Evolutionary conservation across 2,329 filamentous ascomycete genomes (phyloP), one percentile per base, ranked within the genome.

Genomic region (Ceratocystiopsis sp.): DNA sequence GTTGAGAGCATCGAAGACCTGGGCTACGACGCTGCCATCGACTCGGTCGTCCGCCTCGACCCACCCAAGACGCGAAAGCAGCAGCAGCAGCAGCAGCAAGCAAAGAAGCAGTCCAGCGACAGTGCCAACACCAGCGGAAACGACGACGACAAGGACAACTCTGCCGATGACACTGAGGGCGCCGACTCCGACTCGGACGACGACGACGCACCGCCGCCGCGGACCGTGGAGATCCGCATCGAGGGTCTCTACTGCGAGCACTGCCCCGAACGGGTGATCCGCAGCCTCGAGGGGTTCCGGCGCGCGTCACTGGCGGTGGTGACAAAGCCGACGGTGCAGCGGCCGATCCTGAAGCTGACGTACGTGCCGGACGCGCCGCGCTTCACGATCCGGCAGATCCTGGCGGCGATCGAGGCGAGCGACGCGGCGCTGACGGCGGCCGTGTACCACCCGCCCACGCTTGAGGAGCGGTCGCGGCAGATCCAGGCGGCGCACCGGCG

Each of bases 381-480:
- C 1, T 74, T 93, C 52, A 93, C 84, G 0, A 72, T 93, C 49
- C 74, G 89, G 40, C 70, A 74, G 9, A 83, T 95, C 37, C 63
- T 93, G 13, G 61, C 66, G 13, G 68, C 73, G 2, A 81, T 95
- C 41, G 67, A 75, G 43, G 68, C 68, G 6, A 67, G 73, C 7
- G 80, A 93, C 52, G 62, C 69, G 2, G 71, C 67, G 0, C 80
- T 94, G 48, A 64, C 63, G 21, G 73, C 79, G 1, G 75, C 71
- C 2, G 72, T 95, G 13, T 79, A 85, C 55, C 84, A 89, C 49
- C 79, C 84, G 0, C 83, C 82, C 0, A 86, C 80, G 0, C 69
- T 94, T 5, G 87, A 94, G 58, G 84, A 94, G 53, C 74, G 83
- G 11, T 84, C 85, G 3, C 75, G 73, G 49, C 64, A 68, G 35